phyloP scores from a whole-genome alignment of 2,329 filamentous ascomycete genomes.

The Apiospora rasikravindrae region DNA sequence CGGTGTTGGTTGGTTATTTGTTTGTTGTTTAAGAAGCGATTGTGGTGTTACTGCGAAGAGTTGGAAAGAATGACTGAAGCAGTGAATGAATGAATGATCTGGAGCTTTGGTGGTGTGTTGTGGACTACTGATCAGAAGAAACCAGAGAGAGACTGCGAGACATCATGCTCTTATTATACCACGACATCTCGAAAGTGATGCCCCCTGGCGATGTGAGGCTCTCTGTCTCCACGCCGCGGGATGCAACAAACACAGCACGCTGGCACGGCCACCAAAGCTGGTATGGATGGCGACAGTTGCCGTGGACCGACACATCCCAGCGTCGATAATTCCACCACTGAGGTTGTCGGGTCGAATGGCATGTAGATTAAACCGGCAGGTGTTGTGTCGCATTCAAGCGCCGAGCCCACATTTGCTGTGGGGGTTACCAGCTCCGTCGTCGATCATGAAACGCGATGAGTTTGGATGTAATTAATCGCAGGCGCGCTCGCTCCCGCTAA shows the following conservation, averaged over 20 bases:
- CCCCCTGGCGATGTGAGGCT: not conserved
- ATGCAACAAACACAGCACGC: not conserved
- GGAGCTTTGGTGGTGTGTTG: not conserved
- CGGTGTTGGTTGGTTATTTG: not conserved
- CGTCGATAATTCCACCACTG: constrained; percentile 9
- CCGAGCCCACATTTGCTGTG: not conserved
- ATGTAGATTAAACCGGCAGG: not conserved
- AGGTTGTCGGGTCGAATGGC: not conserved
- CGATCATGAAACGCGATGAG: constrained; percentile 2
- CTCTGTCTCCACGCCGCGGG: not conserved
- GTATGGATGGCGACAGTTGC: not conserved
- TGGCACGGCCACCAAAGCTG: not conserved
- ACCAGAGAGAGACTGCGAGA: not conserved
- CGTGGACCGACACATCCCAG: not conserved
- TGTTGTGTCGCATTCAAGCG: constrained; percentile 2
- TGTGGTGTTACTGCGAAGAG: not conserved
- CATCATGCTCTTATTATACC: constrained; percentile 4
- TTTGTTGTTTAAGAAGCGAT: not conserved
- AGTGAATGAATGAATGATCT: not conserved
- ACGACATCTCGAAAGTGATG: not conserved
- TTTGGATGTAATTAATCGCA: constrained; percentile 5
- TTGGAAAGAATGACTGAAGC: not conserved
- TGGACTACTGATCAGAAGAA: not conserved
- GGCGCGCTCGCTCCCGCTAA: not conserved
- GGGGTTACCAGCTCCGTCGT: not conserved